phyloP scores from a whole-genome alignment of 805 yeast species.

The Metschnikowia bowlesiae region DNA sequence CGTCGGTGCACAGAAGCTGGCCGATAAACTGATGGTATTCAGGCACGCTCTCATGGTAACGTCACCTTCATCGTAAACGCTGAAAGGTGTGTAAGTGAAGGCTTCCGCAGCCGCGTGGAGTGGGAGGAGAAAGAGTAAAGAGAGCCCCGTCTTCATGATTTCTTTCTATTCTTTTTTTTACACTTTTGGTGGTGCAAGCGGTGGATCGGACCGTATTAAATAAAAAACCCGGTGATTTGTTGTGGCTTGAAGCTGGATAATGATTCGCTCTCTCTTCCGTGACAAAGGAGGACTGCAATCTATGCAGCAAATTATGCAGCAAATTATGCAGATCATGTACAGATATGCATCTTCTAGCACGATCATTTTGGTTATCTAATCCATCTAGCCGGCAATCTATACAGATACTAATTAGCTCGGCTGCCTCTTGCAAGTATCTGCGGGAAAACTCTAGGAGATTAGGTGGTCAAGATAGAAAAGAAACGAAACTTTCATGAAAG shows the following conservation, averaged over 20 bases:
- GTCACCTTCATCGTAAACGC: conserved; percentile 1
- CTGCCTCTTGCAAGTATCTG: too few species aligned
- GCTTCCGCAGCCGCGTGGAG: not conserved
- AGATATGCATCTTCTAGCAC: not conserved
- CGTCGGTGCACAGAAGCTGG: not conserved
- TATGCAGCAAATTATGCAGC: not conserved
- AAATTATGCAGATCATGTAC: not conserved
- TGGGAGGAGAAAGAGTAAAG: not conserved
- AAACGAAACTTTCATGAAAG: too few species aligned
- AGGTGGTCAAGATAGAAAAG: too few species aligned
- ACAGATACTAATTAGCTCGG: not conserved
- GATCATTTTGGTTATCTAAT: not conserved
- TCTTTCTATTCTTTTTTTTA: not conserved
- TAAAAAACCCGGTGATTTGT: not conserved
- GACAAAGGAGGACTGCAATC: not conserved
- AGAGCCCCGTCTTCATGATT: not conserved
- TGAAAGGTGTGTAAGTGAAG: conserved; percentile 1
- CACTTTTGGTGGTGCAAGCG: not conserved
- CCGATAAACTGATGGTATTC: not conserved
- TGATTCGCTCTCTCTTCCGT: not conserved
- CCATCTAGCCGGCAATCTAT: not conserved
- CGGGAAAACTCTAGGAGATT: too few species aligned
- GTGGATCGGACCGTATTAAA: not conserved
- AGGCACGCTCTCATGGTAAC: conserved; percentile 1
- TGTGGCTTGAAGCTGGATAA: not conserved